A percentile compares a stretch with the other conserved stretches of the same genome.
These are phyloP conservation scores for Hymenoscyphus salicellus DNA, from an alignment of 2,329 filamentous ascomycete genomes.

Conservation along the genomic window DNA sequence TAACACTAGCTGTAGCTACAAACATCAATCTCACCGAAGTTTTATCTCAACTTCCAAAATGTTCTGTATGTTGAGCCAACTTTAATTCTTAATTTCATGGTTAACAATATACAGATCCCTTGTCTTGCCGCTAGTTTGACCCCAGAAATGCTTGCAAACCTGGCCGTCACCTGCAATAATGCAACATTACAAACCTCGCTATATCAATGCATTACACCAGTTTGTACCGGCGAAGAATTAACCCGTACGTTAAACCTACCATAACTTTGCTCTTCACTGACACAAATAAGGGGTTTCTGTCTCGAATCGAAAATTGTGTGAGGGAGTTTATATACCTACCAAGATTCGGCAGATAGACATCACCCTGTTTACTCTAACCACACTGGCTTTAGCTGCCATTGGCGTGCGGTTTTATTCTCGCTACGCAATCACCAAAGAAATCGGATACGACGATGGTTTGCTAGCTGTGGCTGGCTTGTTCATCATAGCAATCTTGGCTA, in stretches of 20 bases:
- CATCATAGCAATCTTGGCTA: constrained; percentile 9
- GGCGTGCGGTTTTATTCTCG: constrained; percentile 21
- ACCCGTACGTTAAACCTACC: too few species aligned
- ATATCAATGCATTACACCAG: too few species aligned
- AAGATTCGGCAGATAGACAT: constrained; percentile 8
- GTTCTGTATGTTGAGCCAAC: constrained; percentile 13
- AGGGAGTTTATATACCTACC: constrained; percentile 2
- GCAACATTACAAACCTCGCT: too few species aligned
- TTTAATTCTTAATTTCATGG: background rate
- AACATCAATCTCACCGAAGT: constrained; percentile 11
- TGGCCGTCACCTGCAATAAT: too few species aligned
- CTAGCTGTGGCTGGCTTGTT: constrained; percentile 9
- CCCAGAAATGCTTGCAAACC: background rate
- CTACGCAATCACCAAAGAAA: constrained; percentile 6
- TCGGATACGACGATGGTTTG: constrained; percentile 22
- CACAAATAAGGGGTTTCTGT: constrained; percentile 7
- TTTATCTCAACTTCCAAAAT: constrained; percentile 12
- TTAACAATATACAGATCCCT: background rate
- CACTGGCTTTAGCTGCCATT: constrained; percentile 18
- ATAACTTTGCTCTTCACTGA: constrained; percentile 1
- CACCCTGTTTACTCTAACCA: background rate
- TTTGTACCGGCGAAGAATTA: too few species aligned
- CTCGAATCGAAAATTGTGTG: constrained; percentile 16
- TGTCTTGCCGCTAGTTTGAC: constrained; percentile 14
- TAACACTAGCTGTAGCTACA: constrained; percentile 1